Conservation (phyloP, 768 basidiomycete species). For the Tulasnella sp. region DNA sequence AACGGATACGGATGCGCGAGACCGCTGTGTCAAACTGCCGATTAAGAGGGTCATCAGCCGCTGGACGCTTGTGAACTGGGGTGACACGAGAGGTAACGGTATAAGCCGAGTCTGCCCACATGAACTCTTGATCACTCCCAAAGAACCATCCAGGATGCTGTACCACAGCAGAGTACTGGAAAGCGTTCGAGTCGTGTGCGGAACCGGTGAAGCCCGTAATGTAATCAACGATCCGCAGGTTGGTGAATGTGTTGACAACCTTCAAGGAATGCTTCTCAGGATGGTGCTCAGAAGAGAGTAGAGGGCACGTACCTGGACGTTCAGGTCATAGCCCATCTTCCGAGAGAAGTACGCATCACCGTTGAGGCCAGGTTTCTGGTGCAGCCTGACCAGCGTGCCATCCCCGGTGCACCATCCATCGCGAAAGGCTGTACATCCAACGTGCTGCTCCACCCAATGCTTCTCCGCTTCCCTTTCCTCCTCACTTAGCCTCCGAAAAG, state of each 20-base stretch:
- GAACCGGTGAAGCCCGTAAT: too few species aligned
- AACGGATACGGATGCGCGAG: conserved; percentile 44
- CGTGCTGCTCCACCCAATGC: too few species aligned
- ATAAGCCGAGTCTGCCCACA: conserved; percentile 39
- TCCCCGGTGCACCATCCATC: conserved; percentile 49
- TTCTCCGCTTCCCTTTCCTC: too few species aligned
- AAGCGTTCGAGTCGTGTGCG: too few species aligned
- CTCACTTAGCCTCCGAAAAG: too few species aligned
- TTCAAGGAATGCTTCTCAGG: too few species aligned
- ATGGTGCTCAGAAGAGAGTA: conserved; percentile 33
- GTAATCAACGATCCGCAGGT: too few species aligned
- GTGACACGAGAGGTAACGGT: conserved; percentile 42
- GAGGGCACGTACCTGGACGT: conserved; percentile 44
- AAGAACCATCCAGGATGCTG: too few species aligned
- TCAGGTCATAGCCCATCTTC: conserved; percentile 47
- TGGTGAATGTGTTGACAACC: too few species aligned
- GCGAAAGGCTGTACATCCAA: conserved; percentile 36
- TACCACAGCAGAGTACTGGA: too few species aligned
- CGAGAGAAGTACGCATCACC: conserved; percentile 47
- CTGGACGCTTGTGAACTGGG: conserved; percentile 45
- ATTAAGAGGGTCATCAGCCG: conserved; percentile 41
- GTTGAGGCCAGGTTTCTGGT: conserved; percentile 42
- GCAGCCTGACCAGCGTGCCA: conserved; percentile 45
- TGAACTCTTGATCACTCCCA: too few species aligned
- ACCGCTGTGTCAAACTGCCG: conserved; percentile 42